A percentile compares a stretch with the other conserved stretches of the same genome.
These are phyloP conservation scores for Rhynchosporium agropyri DNA, from an alignment of 2,329 filamentous ascomycete genomes.

Conservation along the genomic window DNA sequence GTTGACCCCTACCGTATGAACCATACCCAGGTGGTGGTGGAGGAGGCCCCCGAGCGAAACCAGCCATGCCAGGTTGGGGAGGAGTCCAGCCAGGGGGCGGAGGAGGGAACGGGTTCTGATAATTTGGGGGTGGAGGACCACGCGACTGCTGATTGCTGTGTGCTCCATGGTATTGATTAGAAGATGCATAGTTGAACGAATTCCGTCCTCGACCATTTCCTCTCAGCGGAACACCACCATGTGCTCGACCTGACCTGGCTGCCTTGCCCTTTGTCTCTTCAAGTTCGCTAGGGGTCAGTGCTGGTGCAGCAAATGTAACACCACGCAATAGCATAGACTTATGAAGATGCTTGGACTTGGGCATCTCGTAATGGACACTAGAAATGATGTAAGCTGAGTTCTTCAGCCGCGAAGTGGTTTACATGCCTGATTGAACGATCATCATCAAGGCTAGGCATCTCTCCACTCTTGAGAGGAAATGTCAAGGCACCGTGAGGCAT, in stretches of 20 bases:
- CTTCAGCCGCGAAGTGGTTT: not conserved
- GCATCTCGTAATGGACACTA: slow-evolving; percentile 86
- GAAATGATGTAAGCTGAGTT: slow-evolving; percentile 33
- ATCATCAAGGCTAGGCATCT: slow-evolving; percentile 77
- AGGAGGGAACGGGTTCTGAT: slow-evolving; percentile 33
- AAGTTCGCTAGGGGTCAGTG: slow-evolving; percentile 75
- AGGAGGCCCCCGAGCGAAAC: slow-evolving; percentile 50
- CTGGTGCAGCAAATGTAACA: slow-evolving; percentile 70
- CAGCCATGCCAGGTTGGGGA: slow-evolving; percentile 49
- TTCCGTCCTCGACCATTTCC: slow-evolving; percentile 51
- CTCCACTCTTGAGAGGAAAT: slow-evolving; percentile 73
- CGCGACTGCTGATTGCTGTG: slow-evolving; percentile 31
- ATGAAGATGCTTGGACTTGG: slow-evolving; percentile 70
- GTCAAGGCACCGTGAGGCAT: slow-evolving; percentile 80
- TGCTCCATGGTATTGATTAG: slow-evolving; percentile 29
- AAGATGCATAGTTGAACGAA: slow-evolving; percentile 56
- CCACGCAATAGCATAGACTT: slow-evolving; percentile 94
- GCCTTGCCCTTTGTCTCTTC: slow-evolving; percentile 70
- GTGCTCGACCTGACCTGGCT: slow-evolving; percentile 66
- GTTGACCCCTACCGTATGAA: slow-evolving; percentile 31
- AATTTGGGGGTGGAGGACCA: slow-evolving; percentile 32
- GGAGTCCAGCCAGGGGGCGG: slow-evolving; percentile 46
- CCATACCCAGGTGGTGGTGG: slow-evolving; percentile 48
- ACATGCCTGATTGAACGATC: slow-evolving; percentile 83
- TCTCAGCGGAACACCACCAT: slow-evolving; percentile 66